These are phyloP conservation scores for Chytriomyces confervae DNA, from an alignment of 192 early-diverging fungal genomes.

Conservation along the genomic window DNA sequence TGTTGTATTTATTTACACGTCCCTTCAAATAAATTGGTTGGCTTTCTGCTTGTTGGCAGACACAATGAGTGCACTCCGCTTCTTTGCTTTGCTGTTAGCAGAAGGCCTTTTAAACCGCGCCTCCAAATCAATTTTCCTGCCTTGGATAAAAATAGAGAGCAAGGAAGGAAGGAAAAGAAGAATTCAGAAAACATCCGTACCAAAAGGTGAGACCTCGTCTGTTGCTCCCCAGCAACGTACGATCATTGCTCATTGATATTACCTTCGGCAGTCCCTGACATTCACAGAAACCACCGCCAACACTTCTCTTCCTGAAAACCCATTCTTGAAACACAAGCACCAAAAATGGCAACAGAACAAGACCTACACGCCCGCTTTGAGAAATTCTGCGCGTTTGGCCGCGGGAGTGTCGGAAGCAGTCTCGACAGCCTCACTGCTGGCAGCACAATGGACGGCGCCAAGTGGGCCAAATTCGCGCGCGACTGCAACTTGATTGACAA, in stretches of 20 bases:
- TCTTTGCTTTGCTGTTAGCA: too few relatives aligned
- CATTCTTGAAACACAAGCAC: background rate
- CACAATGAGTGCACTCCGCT: too few relatives aligned
- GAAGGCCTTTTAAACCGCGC: too few relatives aligned
- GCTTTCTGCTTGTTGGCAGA: too few relatives aligned
- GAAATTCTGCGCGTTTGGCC: conserved; percentile 36
- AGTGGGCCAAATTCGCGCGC: conserved; percentile 55
- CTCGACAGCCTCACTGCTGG: conserved; percentile 7
- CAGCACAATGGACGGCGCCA: conserved; percentile 32
- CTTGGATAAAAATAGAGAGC: too few relatives aligned
- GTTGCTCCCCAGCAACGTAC: too few relatives aligned
- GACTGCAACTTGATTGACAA: conserved; percentile 55
- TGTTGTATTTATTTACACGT: too few relatives aligned
- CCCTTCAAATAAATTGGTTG: too few relatives aligned
- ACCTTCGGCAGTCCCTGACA: background rate
- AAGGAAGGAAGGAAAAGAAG: too few relatives aligned
- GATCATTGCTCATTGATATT: background rate
- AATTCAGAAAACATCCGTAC: too few relatives aligned
- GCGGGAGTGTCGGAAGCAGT: background rate
- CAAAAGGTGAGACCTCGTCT: too few relatives aligned
- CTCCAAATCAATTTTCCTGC: too few relatives aligned
- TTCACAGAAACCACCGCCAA: background rate
- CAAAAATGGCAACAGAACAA: conserved; percentile 23
- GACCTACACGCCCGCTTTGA: conserved; percentile 21
- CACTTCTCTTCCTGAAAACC: background rate